Conservation (phyloP, 1,284 basidiomycete species). For the Pseudozyma thailandica region DNA sequence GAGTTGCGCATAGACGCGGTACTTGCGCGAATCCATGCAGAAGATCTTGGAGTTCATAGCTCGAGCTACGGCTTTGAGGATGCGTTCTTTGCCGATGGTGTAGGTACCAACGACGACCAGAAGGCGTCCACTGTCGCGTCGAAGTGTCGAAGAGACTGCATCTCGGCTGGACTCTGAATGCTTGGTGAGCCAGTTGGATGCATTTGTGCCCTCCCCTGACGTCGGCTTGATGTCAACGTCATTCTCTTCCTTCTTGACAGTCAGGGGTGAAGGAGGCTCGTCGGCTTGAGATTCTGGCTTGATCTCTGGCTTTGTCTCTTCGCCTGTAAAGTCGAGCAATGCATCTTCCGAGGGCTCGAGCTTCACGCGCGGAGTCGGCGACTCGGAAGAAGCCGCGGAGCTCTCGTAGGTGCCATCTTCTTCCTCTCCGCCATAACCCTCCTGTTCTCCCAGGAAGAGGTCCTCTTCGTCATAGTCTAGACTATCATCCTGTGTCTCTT, state of each 20-base stretch:
- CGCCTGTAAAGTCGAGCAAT: conserved; percentile 17
- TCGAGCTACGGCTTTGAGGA: conserved; percentile 91
- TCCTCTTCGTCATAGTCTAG: conserved; percentile 56
- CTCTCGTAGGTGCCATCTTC: conserved; percentile 21
- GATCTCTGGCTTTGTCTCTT: not conserved
- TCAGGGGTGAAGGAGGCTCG: not conserved
- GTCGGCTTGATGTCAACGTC: conserved; percentile 8
- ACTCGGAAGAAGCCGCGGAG: conserved; percentile 3
- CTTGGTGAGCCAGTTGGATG: conserved; percentile 46
- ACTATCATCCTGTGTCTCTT: conserved; percentile 50
- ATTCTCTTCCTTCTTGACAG: conserved; percentile 16
- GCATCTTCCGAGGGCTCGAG: conserved; percentile 35
- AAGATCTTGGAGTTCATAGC: conserved; percentile 86
- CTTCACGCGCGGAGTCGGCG: conserved; percentile 21
- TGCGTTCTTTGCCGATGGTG: conserved; percentile 94
- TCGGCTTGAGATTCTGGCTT: not conserved
- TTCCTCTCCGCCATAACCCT: conserved; percentile 20
- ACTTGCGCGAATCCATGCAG: conserved; percentile 75
- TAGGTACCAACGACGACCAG: conserved; percentile 95
- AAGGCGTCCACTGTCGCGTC: conserved; percentile 58
- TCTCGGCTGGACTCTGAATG: conserved; percentile 34
- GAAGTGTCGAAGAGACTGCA: conserved; percentile 7
- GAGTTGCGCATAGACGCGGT: conserved; percentile 58
- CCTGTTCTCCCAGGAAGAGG: conserved; percentile 22
- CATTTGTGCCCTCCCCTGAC: conserved; percentile 5